phyloP scores from a whole-genome alignment of 139 green algal genomes.

The Picochlorum sp. region DNA sequence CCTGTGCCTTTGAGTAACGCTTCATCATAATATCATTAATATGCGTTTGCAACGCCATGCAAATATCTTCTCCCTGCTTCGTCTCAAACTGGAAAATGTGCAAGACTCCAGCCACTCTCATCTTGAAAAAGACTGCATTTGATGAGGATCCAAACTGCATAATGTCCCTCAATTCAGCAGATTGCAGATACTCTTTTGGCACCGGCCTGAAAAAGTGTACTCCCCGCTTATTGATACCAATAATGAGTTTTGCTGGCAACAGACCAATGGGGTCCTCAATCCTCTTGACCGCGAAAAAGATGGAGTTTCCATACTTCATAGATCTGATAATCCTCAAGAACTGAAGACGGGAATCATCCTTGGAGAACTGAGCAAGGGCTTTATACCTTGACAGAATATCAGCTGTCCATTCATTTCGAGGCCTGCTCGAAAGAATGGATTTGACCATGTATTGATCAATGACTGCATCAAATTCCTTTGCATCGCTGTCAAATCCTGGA shows the following conservation, averaged over 20 bases:
- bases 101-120: slow-evolving; percentile 89
- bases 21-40: slow-evolving; percentile 99
- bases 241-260: slow-evolving; percentile 83
- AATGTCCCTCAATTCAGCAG: slow-evolving; percentile 92
- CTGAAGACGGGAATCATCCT: slow-evolving; percentile 83
- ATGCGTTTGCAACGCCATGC: slow-evolving; percentile 95
- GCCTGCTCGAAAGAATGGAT: slow-evolving; percentile 61
- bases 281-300: slow-evolving; percentile 74
- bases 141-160: slow-evolving; percentile 88
- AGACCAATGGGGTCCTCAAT: slow-evolving; percentile 95
- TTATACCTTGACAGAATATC: slow-evolving; percentile 75
- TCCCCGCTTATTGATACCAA: slow-evolving; percentile 96
- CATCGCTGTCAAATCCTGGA: slow-evolving; percentile 45
- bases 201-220: slow-evolving; percentile 85
- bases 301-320: slow-evolving; percentile 82
- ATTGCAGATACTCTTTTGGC: slow-evolving; percentile 96
- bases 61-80: slow-evolving; percentile 91
- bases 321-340: slow-evolving; percentile 89
- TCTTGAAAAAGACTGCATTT: slow-evolving; percentile 97
- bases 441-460: slow-evolving; percentile 61
- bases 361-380: slow-evolving; percentile 67
- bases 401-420: slow-evolving; percentile 65
- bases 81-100: slow-evolving; percentile 99
- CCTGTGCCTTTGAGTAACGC: slow-evolving; percentile 57
- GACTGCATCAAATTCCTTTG: slow-evolving; percentile 44